phyloP scores from a whole-genome alignment of 495 filamentous ascomycete species.

The Podospora tetraspora region DNA sequence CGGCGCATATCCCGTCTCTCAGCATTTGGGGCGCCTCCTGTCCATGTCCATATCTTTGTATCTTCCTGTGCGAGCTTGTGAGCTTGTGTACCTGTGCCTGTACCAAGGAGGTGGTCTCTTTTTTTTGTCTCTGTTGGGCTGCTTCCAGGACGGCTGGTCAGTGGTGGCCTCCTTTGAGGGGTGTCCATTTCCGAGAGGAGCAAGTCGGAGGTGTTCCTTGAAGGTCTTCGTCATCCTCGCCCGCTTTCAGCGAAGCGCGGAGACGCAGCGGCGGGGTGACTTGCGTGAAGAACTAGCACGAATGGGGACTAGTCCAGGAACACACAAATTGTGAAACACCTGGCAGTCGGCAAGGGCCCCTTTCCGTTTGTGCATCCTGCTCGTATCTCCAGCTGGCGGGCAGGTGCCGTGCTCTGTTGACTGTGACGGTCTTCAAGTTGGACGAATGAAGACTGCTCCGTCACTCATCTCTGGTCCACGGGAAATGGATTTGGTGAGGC shows the following conservation, averaged over 20 bases:
- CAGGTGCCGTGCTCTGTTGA: not conserved
- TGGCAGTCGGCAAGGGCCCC: too few relatives aligned
- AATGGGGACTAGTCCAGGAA: constrained; percentile 25
- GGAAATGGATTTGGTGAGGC: not conserved
- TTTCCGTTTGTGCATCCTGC: too few relatives aligned
- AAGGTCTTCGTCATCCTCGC: not conserved
- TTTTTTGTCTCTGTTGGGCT: not conserved
- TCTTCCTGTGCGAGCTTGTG: not conserved
- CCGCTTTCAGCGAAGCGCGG: not conserved
- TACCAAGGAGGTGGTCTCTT: not conserved
- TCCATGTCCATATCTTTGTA: not conserved
- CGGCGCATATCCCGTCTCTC: not conserved
- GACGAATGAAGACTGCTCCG: not conserved
- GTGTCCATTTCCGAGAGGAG: not conserved
- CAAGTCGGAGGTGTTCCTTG: not conserved
- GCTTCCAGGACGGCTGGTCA: not conserved
- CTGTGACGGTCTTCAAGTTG: too few relatives aligned
- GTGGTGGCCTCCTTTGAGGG: not conserved
- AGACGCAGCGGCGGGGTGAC: not conserved
- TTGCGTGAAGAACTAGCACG: constrained; percentile 2
- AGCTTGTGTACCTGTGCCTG: not conserved
- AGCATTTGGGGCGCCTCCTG: not conserved
- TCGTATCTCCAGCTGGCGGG: not conserved
- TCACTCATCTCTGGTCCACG: not conserved
- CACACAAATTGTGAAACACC: constrained; percentile 28